Conservation (phyloP, 2,329 filamentous ascomycete genomes). For the Penicillium sp. region DNA sequence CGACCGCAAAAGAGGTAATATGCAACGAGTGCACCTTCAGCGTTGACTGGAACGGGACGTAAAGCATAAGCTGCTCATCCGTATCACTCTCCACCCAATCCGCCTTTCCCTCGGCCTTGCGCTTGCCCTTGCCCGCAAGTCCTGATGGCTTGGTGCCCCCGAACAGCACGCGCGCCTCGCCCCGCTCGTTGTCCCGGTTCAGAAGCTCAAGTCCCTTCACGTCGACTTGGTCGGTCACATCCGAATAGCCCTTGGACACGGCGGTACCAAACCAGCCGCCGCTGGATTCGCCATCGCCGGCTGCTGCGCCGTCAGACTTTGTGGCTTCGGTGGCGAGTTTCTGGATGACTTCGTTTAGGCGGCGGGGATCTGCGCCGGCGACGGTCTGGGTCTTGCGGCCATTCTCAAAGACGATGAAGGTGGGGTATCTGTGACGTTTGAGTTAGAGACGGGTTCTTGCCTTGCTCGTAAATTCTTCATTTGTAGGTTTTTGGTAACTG, state of each 20-base stretch:
- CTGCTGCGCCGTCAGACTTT: conserved; percentile 44
- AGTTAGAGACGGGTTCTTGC: background rate
- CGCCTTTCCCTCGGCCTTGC: conserved; percentile 49
- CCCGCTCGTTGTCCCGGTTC: conserved; percentile 78
- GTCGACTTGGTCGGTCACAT: conserved; percentile 82
- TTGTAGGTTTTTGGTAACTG: background rate
- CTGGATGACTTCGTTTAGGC: conserved; percentile 69
- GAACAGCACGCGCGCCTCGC: conserved; percentile 72
- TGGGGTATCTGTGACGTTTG: conserved; percentile 64
- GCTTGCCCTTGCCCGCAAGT: conserved; percentile 47
- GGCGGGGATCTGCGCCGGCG: conserved; percentile 69
- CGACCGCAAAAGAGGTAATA: conserved; percentile 75
- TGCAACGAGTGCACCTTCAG: conserved; percentile 85
- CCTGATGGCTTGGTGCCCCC: conserved; percentile 65
- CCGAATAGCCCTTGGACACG: conserved; percentile 75
- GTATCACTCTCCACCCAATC: conserved; percentile 96
- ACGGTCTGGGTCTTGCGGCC: conserved; percentile 67
- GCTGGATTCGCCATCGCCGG: conserved; percentile 43
- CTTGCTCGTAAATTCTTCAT: background rate
- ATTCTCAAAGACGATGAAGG: conserved; percentile 85
- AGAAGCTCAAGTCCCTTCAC: conserved; percentile 77
- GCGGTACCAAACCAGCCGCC: conserved; percentile 70
- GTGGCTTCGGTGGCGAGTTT: conserved; percentile 67
- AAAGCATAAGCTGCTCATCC: conserved; percentile 94
- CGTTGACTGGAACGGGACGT: conserved; percentile 81